phyloP scores from a whole-genome alignment of 1,284 basidiomycete genomes.

The Phylloporus gajari region DNA sequence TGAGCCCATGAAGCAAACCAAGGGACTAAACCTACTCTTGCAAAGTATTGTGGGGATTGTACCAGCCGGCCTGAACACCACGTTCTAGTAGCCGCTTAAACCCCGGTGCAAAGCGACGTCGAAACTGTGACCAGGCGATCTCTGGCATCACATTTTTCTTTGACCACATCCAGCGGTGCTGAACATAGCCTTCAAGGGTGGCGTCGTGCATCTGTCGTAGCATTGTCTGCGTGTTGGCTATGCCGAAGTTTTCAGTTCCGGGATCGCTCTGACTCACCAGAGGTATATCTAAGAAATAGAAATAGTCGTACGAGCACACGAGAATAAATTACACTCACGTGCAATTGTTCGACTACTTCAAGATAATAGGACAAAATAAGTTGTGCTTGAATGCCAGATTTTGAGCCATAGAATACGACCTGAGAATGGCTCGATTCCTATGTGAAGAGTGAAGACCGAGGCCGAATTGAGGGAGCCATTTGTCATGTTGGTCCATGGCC shows the following conservation, averaged over 20 bases:
- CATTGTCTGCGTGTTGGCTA: background rate
- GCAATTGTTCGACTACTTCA: background rate
- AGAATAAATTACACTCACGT: too few species aligned
- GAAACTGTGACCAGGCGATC: background rate
- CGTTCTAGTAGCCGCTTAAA: background rate
- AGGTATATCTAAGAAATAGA: background rate
- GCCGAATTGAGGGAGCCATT: background rate
- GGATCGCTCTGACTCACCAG: background rate
- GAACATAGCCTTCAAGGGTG: background rate
- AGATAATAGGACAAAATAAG: background rate
- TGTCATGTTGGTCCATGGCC: background rate
- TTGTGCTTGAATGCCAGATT: background rate
- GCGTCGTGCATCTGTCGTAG: background rate
- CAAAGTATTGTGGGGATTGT: background rate
- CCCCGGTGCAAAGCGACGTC: background rate
- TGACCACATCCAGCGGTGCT: background rate
- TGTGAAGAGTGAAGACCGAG: background rate
- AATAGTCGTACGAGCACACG: too few species aligned
- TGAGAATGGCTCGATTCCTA: background rate
- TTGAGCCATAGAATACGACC: background rate
- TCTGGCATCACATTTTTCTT: background rate
- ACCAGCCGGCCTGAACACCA: background rate
- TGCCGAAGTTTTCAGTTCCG: background rate
- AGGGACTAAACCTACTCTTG: background rate
- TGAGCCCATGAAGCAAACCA: too few species aligned